Evolutionary conservation across 345 rosid genomes (phyloP).

Genomic region (Salix viminalis): DNA sequence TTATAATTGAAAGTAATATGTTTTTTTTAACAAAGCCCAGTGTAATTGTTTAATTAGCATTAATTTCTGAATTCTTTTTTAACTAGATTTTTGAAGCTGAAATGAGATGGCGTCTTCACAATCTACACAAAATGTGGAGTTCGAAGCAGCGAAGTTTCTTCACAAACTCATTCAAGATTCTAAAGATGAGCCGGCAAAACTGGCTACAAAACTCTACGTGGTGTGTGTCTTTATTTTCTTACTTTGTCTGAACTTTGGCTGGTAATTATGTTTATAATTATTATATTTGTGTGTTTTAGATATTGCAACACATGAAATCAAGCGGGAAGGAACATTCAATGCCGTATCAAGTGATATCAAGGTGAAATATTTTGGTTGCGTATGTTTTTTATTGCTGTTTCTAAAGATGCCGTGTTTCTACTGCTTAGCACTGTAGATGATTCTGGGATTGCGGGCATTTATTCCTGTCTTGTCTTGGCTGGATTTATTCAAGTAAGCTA

Average conservation of each 20-base stretch:
- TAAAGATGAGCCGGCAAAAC: constrained; percentile 85
- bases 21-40: not conserved
- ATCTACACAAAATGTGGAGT: constrained; percentile 80
- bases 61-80: not conserved
- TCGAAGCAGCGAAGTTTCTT: constrained; percentile 97
- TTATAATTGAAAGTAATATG: not conserved
- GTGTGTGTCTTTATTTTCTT: constrained; percentile 32
- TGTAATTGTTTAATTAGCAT: not conserved
- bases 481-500: not conserved
- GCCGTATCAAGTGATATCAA: constrained; percentile 99
- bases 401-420: not conserved
- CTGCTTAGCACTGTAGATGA: not conserved
- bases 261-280: constrained; percentile 10
- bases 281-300: constrained; percentile 37
- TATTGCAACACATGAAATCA: constrained; percentile 92
- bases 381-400: not conserved
- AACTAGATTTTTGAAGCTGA: constrained; percentile 15
- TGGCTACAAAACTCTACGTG: constrained; percentile 93
- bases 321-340: constrained; percentile 98
- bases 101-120: constrained; percentile 48
- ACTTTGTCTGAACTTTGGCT: not conserved
- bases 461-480: not conserved
- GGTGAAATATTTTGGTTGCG: constrained; percentile 36
- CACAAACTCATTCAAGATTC: constrained; percentile 98
- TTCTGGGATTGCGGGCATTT: not conserved